phyloP scores from a whole-genome alignment of 495 filamentous ascomycete genomes.

The Tuber umbilicatum region DNA sequence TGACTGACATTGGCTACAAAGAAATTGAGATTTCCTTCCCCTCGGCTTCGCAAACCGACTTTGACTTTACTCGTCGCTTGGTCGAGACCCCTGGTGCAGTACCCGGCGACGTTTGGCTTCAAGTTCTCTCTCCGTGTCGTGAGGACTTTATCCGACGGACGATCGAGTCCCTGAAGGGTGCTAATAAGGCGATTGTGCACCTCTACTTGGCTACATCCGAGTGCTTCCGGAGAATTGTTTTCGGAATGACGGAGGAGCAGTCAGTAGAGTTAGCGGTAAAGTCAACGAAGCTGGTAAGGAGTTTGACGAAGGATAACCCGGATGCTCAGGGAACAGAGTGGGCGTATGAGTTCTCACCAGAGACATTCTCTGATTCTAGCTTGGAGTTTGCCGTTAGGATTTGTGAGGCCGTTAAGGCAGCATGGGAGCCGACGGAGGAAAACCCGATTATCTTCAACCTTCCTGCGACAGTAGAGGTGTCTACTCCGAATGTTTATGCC shows the following conservation, averaged over 20 bases:
- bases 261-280: conserved; percentile 74
- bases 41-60: conserved; percentile 87
- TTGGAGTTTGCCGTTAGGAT: conserved; percentile 76
- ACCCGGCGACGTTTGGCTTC: conserved; percentile 91
- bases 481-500: conserved; percentile 92
- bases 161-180: conserved; percentile 79
- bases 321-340: conserved; percentile 69
- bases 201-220: conserved; percentile 93
- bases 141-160: conserved; percentile 87
- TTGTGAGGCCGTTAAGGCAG: conserved; percentile 92
- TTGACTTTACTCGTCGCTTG: conserved; percentile 84
- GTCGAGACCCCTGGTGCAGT: conserved; percentile 79
- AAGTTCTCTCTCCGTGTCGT: conserved; percentile 88
- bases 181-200: conserved; percentile 94
- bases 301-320: conserved; percentile 92
- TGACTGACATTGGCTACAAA: conserved; percentile 89
- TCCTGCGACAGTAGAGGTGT: conserved; percentile 91
- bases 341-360: conserved; percentile 93
- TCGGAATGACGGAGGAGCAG: conserved; percentile 76
- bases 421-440: conserved; percentile 77
- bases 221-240: conserved; percentile 85
- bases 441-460: conserved; percentile 96
- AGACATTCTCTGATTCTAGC: conserved; percentile 89
- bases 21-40: conserved; percentile 98
- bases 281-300: conserved; percentile 78